Evolutionary conservation across 2,329 filamentous ascomycete genomes (phyloP).

Genomic region (Allantophomopsis lycopodina): DNA sequence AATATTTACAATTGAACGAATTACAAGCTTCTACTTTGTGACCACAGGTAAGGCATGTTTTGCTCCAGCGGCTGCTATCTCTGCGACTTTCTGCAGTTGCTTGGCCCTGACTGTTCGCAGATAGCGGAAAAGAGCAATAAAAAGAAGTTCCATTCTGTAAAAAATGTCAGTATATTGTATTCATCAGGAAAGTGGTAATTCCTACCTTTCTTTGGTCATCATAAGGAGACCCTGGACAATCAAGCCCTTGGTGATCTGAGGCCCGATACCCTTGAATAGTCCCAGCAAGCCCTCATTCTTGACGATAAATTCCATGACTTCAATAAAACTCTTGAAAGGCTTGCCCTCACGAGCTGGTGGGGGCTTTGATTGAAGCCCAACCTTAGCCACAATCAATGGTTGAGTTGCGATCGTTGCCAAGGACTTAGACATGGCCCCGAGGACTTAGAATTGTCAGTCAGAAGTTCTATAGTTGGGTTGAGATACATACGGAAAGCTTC

Average conservation of each 20-base stretch:
- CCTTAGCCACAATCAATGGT: constrained; percentile 93
- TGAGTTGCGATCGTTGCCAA: constrained; percentile 87
- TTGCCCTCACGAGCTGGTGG: constrained; percentile 74
- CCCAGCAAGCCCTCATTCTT: constrained; percentile 70
- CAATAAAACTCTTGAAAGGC: constrained; percentile 83
- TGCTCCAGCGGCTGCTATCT: constrained; percentile 46
- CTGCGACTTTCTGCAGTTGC: constrained; percentile 54
- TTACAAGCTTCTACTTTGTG: too few species aligned
- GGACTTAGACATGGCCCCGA: constrained; percentile 86
- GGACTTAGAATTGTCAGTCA: constrained; percentile 35
- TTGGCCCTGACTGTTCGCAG: constrained; percentile 56
- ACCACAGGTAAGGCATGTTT: constrained; percentile 20
- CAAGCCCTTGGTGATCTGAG: constrained; percentile 85
- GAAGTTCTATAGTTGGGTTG: not conserved
- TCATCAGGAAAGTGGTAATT: constrained; percentile 2
- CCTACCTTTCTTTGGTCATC: constrained; percentile 96
- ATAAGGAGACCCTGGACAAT: constrained; percentile 92
- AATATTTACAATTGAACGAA: too few species aligned
- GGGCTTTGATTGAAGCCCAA: constrained; percentile 86
- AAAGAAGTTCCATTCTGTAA: constrained; percentile 69
- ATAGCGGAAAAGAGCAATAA: constrained; percentile 76
- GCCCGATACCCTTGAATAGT: constrained; percentile 95
- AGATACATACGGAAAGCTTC: constrained; percentile 75
- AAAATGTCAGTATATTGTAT: constrained; percentile 3
- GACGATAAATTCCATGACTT: constrained; percentile 91